Percentiles rank a stretch among this genome's conserved stretches.
These are phyloP conservation scores for Malassezia furfur DNA, from an alignment of 1,284 basidiomycete genomes.

Conservation along the genomic window DNA sequence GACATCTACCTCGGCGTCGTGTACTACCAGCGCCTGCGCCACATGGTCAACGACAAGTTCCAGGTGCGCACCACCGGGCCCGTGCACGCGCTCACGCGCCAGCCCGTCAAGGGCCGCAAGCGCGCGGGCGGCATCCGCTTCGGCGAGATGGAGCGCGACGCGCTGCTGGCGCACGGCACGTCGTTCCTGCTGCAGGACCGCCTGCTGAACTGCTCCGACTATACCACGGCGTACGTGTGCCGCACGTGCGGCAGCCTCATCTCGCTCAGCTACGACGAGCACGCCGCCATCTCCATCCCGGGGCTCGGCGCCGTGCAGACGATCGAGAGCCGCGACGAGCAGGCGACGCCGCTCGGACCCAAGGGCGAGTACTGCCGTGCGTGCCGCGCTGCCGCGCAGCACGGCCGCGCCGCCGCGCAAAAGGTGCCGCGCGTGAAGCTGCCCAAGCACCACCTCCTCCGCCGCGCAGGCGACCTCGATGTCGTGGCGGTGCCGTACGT, in stretches of 20 bases:
- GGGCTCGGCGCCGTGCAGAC: constrained; percentile 20
- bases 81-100: constrained; percentile 86
- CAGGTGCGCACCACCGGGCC: constrained; percentile 97
- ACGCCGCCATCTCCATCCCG: constrained; percentile 10
- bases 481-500: constrained; percentile 78
- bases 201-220: constrained; percentile 99
- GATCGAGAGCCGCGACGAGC: constrained; percentile 19
- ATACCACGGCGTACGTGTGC: constrained; percentile 97
- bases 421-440: constrained; percentile 18
- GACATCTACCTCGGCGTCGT: constrained; percentile 98
- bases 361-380: constrained; percentile 44
- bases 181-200: constrained; percentile 95
- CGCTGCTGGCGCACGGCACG: constrained; percentile 93
- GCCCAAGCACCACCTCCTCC: constrained; percentile 20
- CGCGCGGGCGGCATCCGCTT: constrained; percentile 97
- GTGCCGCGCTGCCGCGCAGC: constrained; percentile 23
- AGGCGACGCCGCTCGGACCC: constrained; percentile 29
- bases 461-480: constrained; percentile 32
- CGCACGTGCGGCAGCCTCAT: constrained; percentile 89
- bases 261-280: constrained; percentile 58
- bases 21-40: constrained; percentile 94
- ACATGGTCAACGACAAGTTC: constrained; percentile 99
- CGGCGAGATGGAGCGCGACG: constrained; percentile 99
- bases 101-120: constrained; percentile 98
- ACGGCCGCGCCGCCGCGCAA: neutral